These are phyloP conservation scores for Phanerochaete sordida DNA, from an alignment of 768 basidiomycete species.

Conservation along the genomic window DNA sequence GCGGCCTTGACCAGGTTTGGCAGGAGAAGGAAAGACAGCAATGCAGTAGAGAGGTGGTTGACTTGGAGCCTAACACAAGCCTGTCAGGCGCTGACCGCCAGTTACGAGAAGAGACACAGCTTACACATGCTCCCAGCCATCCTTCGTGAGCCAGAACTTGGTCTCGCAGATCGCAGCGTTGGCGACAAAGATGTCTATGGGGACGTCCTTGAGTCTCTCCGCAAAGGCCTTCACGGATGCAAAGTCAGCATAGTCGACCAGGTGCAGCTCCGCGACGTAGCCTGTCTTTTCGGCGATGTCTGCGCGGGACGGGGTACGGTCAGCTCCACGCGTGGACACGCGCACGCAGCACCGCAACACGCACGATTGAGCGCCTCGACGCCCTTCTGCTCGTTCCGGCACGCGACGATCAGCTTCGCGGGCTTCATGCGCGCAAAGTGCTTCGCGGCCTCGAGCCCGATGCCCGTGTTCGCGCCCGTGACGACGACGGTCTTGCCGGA, in stretches of 20 bases:
- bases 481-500: constrained; percentile 47
- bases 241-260: constrained; percentile 25
- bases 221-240: constrained; percentile 25
- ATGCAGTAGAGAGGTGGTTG: constrained; percentile 39
- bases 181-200: constrained; percentile 25
- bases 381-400: constrained; percentile 34
- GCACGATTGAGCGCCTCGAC: constrained; percentile 32
- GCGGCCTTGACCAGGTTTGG: constrained; percentile 40
- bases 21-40: constrained; percentile 39
- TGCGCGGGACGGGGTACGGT: constrained; percentile 17
- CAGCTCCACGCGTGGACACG: too few relatives aligned
- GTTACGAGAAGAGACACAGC: neutral
- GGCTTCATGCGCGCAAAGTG: constrained; percentile 45
- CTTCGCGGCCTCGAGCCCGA: constrained; percentile 45
- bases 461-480: constrained; percentile 47
- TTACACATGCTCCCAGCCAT: constrained; percentile 27
- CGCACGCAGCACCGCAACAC: too few relatives aligned
- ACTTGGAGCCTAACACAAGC: constrained; percentile 38
- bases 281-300: constrained; percentile 19
- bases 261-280: constrained; percentile 16
- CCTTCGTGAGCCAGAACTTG: constrained; percentile 25
- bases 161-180: constrained; percentile 21
- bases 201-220: constrained; percentile 14
- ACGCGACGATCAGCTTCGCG: constrained; percentile 36
- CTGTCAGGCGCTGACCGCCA: neutral